Percentiles rank a stretch among this genome's conserved stretches.
These are phyloP conservation scores for Colletotrichum cereale DNA, from an alignment of 2,329 filamentous ascomycete species.

Conservation along the genomic window DNA sequence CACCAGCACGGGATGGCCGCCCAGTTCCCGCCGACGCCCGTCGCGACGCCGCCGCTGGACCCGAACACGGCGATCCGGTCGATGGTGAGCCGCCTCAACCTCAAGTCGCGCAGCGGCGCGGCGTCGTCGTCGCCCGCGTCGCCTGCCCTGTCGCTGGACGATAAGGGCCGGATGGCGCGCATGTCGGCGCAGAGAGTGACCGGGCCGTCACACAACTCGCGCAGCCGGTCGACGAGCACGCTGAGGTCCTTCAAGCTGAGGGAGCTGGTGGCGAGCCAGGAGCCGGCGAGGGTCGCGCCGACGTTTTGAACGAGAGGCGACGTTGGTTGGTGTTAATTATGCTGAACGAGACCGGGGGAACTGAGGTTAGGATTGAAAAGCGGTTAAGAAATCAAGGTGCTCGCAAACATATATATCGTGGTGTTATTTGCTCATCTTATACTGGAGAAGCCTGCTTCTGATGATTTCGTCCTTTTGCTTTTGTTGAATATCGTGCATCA, in stretches of 20 bases:
- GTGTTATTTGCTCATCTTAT: not conserved
- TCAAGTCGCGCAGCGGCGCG: conserved; percentile 45
- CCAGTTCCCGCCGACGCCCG: conserved; percentile 42
- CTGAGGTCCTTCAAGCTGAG: conserved; percentile 44
- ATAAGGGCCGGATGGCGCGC: conserved; percentile 17
- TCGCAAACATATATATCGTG: not conserved
- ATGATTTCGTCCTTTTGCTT: too few relatives aligned
- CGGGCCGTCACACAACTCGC: conserved; percentile 10
- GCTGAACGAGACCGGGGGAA: not conserved
- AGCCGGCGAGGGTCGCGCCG: conserved; percentile 24
- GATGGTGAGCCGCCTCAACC: conserved; percentile 51
- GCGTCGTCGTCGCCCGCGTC: conserved; percentile 42
- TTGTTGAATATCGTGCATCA: too few relatives aligned
- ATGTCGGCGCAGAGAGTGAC: conserved; percentile 23
- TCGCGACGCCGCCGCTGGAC: conserved; percentile 46
- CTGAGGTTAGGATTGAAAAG: not conserved
- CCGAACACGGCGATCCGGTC: conserved; percentile 46
- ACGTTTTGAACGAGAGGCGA: conserved; percentile 6
- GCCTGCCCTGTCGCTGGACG: conserved; percentile 41
- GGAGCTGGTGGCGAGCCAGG: conserved; percentile 37
- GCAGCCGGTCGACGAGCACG: conserved; percentile 41
- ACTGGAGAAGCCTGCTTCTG: too few relatives aligned
- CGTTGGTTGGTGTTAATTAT: not conserved
- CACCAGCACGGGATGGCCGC: conserved; percentile 22
- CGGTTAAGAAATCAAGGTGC: not conserved